Base-by-base conservation (phyloP, 2,329 filamentous ascomycete species). In the Nemania sp. region DNA sequence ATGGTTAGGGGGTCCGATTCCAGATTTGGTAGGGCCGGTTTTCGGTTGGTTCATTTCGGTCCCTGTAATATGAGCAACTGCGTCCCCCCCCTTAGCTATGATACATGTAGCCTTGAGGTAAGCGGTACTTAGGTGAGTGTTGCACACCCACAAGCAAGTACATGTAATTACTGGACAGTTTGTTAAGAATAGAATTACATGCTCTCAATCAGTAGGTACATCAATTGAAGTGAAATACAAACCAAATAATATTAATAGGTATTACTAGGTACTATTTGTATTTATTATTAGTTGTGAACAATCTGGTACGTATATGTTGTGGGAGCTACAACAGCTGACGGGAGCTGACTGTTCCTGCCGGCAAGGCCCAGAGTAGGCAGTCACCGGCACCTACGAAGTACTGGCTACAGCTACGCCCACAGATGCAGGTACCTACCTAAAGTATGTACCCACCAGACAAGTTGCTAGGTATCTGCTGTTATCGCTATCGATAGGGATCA, bases 321-420 rank as follows among this genome's bases (percentile, higher is more conserved):
- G 42, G 34, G 15, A 47, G 29, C 20, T 35, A 39, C 42, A 21
- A 18, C 48, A 29, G 43, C 47, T 54, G 57, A 63, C 54, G 34
- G 29, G 35, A 45, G 58, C 61, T 63, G 57, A 63, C 61, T 60
- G 60, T 63, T 54, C 59, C 54, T 62, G 37, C 55, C 62, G 59
- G 61, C 43, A 13, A 51, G 39, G 42, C 32, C 62, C 59, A 59
- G 62, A 62, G 59, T 56, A 45, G 55, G 59, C 59, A 64, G 54
- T 62, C 35, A 13, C 61, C 61, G 58, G 20, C 43, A 47, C n/a
- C 10, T 25, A 32, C 43, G n/a, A 21, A 29, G 2, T 9, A 7
- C 42, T 46, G n/a, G n/a, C n/a, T n/a, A n/a, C n/a, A n/a, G n/a
- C n/a, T n/a, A n/a, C n/a, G n/a, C n/a, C n/a, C n/a, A n/a, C n/a